These are phyloP conservation scores for Heterobasidion parviporum DNA, from an alignment of 1,284 basidiomycete species.

Conservation along the genomic window DNA sequence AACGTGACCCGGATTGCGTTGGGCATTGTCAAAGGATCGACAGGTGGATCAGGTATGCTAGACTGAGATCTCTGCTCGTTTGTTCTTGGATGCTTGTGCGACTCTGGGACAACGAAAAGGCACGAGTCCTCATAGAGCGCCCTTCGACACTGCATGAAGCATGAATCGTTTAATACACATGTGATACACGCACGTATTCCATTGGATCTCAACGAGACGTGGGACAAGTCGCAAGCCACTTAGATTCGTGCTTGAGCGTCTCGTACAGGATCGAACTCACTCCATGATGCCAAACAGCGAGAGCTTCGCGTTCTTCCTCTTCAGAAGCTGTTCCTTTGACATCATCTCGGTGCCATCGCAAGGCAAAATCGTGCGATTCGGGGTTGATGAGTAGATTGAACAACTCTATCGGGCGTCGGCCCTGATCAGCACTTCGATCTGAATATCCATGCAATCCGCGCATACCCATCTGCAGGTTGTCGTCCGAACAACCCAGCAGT, in stretches of 20 bases:
- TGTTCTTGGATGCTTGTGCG: constrained; percentile 55
- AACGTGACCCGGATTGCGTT: constrained; percentile 53
- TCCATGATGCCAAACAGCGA: constrained; percentile 59
- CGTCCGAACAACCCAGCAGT: constrained; percentile 49
- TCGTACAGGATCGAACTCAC: constrained; percentile 31
- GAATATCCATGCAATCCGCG: constrained; percentile 3
- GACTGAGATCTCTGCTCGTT: constrained; percentile 53
- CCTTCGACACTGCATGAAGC: constrained; percentile 22
- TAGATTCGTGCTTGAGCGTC: not conserved
- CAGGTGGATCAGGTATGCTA: constrained; percentile 44
- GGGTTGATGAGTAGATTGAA: constrained; percentile 72
- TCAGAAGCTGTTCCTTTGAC: constrained; percentile 51
- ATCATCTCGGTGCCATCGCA: constrained; percentile 82
- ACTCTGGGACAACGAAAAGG: constrained; percentile 67
- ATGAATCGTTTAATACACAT: not conserved
- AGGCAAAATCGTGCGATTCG: constrained; percentile 53
- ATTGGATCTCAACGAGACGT: constrained; percentile 53
- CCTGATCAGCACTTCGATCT: not conserved
- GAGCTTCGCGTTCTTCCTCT: constrained; percentile 57
- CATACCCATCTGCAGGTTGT: constrained; percentile 68
- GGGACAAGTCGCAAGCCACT: not conserved
- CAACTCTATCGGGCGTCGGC: constrained; percentile 38
- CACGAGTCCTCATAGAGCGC: constrained; percentile 71
- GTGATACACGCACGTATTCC: constrained; percentile 60
- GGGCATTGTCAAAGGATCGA: constrained; percentile 61